Conservation (phyloP, 768 basidiomycete species). For the Boletus barrowsii region DNA sequence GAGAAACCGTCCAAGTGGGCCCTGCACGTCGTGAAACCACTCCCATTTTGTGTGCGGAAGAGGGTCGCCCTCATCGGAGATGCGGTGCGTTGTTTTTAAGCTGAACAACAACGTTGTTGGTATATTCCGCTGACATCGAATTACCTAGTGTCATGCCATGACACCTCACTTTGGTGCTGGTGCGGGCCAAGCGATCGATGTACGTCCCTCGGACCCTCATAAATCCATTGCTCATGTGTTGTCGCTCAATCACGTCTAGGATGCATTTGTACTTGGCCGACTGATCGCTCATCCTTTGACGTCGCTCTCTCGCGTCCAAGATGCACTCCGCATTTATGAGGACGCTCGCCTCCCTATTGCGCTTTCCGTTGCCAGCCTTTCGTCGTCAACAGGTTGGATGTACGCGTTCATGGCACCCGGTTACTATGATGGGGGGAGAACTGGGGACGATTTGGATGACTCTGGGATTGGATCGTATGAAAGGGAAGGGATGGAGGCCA, state of each 20-base stretch:
- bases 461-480: slow-evolving; percentile 7
- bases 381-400: slow-evolving; percentile 18
- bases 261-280: slow-evolving; percentile 22
- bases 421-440: slow-evolving; percentile 22
- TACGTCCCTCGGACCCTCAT: background rate
- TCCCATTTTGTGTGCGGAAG: slow-evolving; percentile 39
- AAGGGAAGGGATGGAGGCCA: slow-evolving; percentile 14
- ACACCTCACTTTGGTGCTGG: slow-evolving; percentile 21
- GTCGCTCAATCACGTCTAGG: background rate
- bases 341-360: slow-evolving; percentile 14
- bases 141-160: slow-evolving; percentile 24
- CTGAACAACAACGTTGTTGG: no score
- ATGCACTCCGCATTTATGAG: slow-evolving; percentile 12
- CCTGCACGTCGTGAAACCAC: slow-evolving; percentile 39
- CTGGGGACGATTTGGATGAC: slow-evolving; percentile 6
- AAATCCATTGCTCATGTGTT: background rate
- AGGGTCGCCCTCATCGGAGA: slow-evolving; percentile 50
- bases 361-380: slow-evolving; percentile 9
- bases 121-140: no score
- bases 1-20: slow-evolving; percentile 42
- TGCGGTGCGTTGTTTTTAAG: slow-evolving; percentile 33
- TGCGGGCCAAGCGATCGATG: slow-evolving; percentile 27
- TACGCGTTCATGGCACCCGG: slow-evolving; percentile 15
- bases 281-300: slow-evolving; percentile 22
- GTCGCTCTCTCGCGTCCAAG: background rate